These are phyloP conservation scores for Aspergillus spinulosporus DNA, from an alignment of 2,329 filamentous ascomycete genomes.

Conservation along the genomic window DNA sequence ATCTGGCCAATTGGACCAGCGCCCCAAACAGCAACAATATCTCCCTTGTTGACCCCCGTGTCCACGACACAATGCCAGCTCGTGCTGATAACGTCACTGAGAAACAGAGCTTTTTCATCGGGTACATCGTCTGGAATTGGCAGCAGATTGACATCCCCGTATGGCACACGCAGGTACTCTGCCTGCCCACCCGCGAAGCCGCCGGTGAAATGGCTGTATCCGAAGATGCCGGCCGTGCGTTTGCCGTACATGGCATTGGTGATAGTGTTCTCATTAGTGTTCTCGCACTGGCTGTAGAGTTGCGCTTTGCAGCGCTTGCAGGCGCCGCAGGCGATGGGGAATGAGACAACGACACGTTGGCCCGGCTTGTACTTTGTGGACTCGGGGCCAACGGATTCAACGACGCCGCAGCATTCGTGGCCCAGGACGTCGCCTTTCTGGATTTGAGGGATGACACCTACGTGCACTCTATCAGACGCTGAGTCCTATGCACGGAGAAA, in stretches of 20 bases:
- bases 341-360: slow-evolving; percentile 76
- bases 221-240: slow-evolving; percentile 67
- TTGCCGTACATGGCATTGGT: slow-evolving; percentile 77
- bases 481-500: not conserved
- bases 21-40: slow-evolving; percentile 83
- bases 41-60: slow-evolving; percentile 73
- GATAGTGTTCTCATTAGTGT: slow-evolving; percentile 72
- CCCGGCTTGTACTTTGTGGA: slow-evolving; percentile 59
- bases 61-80: slow-evolving; percentile 82
- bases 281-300: slow-evolving; percentile 75
- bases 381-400: slow-evolving; percentile 56
- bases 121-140: slow-evolving; percentile 76
- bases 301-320: slow-evolving; percentile 81
- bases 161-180: slow-evolving; percentile 80
- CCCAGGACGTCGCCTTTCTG: slow-evolving; percentile 67
- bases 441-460: slow-evolving; percentile 56
- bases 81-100: slow-evolving; percentile 78
- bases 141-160: slow-evolving; percentile 77
- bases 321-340: slow-evolving; percentile 70
- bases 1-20: slow-evolving; percentile 84
- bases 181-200: slow-evolving; percentile 87
- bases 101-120: slow-evolving; percentile 79
- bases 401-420: slow-evolving; percentile 55
- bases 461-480: slow-evolving; percentile 9
- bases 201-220: slow-evolving; percentile 74